A percentile compares a stretch with the other conserved stretches of the same genome.
phyloP scores from a whole-genome alignment of 495 filamentous ascomycete genomes.

The Aspergillus biplanus region DNA sequence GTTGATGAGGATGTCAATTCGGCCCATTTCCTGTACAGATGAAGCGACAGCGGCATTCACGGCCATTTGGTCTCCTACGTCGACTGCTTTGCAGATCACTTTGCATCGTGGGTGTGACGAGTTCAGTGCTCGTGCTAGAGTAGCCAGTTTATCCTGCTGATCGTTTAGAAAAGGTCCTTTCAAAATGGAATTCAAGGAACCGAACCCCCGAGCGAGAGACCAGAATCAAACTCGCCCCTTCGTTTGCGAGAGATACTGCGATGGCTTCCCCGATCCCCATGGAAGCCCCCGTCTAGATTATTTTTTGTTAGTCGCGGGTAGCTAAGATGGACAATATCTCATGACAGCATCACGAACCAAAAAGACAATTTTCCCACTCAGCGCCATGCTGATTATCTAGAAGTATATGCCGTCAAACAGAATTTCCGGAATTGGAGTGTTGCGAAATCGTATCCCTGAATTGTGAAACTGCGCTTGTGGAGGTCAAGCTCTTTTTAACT shows the following conservation, averaged over 20 bases:
- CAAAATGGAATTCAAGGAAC: not conserved
- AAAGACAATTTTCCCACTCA: too few species aligned
- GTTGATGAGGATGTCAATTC: conserved; percentile 42
- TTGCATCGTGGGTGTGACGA: conserved; percentile 2
- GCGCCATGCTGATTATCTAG: too few species aligned
- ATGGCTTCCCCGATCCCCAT: conserved; percentile 42
- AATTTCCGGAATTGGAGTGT: too few species aligned
- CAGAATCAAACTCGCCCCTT: conserved; percentile 30
- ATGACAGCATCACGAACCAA: too few species aligned
- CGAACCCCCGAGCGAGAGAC: conserved; percentile 22
- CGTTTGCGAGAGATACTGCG: conserved; percentile 23
- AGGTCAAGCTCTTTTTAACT: too few species aligned
- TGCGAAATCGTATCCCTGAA: too few species aligned
- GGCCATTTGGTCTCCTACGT: conserved; percentile 26
- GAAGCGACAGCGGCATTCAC: conserved; percentile 24
- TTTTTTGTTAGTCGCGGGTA: too few species aligned
- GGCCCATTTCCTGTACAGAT: conserved; percentile 26
- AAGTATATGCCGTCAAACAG: too few species aligned
- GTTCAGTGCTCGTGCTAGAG: conserved; percentile 14
- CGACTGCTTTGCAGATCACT: conserved; percentile 25
- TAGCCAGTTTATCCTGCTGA: conserved; percentile 28
- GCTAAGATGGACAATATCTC: too few species aligned
- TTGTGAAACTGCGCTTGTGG: too few species aligned
- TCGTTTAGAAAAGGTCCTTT: conserved; percentile 19
- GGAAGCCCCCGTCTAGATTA: conserved; percentile 32